These are phyloP conservation scores for Umbelopsis sp. DNA, from an alignment of 192 early-diverging fungal genomes.

Conservation along the genomic window DNA sequence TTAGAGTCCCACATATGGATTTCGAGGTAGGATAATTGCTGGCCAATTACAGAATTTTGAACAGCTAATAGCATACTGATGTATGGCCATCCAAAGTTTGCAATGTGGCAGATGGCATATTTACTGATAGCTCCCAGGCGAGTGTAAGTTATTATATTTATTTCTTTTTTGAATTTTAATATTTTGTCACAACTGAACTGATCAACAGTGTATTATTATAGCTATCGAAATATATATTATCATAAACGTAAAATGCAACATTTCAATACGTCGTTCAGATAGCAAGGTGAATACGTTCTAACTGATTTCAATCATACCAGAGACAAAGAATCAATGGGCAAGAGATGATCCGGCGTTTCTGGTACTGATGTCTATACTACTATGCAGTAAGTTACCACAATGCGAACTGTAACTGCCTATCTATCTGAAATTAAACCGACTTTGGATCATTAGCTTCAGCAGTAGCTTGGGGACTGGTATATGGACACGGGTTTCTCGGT, in stretches of 20 bases:
- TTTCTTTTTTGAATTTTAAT: neutral
- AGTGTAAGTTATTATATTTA: constrained; percentile 62
- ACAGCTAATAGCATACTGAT: neutral
- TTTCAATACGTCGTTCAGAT: neutral
- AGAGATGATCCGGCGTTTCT: constrained; percentile 96
- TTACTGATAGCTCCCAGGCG: constrained; percentile 75
- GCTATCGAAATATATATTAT: constrained; percentile 94
- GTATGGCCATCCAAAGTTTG: constrained; percentile 52
- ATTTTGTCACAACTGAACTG: neutral
- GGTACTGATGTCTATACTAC: constrained; percentile 66
- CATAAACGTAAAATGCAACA: constrained; percentile 81
- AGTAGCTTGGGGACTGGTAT: constrained; percentile 81
- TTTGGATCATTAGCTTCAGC: constrained; percentile 60
- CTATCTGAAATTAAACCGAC: neutral
- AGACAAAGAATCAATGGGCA: constrained; percentile 99
- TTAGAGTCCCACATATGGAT: constrained; percentile 79
- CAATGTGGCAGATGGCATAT: constrained; percentile 89
- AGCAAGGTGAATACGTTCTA: neutral
- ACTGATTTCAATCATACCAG: constrained; percentile 39
- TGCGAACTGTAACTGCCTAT: neutral
- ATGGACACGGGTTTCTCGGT: constrained; percentile 65
- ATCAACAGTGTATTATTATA: constrained; percentile 26
- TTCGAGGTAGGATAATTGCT: constrained; percentile 50
- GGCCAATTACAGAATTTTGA: too few relatives aligned
- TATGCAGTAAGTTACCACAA: constrained; percentile 55